Conservation (phyloP, 176 grass and related monocot genomes). For the Miscanthus lutarioriparius region DNA sequence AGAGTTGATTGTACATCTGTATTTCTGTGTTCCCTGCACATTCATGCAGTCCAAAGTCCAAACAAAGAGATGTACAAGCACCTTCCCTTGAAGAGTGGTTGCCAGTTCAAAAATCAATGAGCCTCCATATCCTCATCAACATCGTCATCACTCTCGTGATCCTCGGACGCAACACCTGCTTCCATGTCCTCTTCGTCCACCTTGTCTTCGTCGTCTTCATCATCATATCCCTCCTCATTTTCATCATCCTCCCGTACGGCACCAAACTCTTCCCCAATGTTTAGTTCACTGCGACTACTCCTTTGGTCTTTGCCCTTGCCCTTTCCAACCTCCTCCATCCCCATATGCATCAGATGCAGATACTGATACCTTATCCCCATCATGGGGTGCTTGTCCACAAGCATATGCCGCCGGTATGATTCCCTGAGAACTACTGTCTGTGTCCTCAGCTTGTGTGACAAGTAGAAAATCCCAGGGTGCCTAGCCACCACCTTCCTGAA, state of each 20-base stretch:
- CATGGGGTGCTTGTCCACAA: conserved; percentile 82
- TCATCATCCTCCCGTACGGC: conserved; percentile 34
- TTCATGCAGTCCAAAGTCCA: conserved; percentile 7
- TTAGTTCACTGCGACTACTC: neutral
- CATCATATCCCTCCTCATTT: conserved; percentile 39
- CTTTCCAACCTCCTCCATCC: conserved; percentile 50
- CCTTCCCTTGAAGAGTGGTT: neutral
- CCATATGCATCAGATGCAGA: conserved; percentile 93
- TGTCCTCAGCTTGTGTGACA: conserved; percentile 77
- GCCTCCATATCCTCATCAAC: conserved; percentile 20
- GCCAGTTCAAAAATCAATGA: conserved; percentile 11
- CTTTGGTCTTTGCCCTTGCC: conserved; percentile 43
- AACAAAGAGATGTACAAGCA: neutral
- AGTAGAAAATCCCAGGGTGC: conserved; percentile 91
- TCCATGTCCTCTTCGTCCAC: conserved; percentile 36
- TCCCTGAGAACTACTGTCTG: conserved; percentile 90
- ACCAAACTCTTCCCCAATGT: conserved; percentile 25
- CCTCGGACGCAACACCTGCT: conserved; percentile 40
- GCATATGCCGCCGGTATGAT: conserved; percentile 64
- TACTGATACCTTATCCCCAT: conserved; percentile 88
- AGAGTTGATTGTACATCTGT: conserved; percentile 16
- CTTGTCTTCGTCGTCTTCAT: conserved; percentile 41
- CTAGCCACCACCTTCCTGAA: conserved; percentile 72
- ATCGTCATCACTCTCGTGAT: conserved; percentile 49
- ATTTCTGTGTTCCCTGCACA: neutral